These are phyloP conservation scores for Phytophthora vignae DNA, from an alignment of 352 stramenopile genomes.

Conservation along the genomic window DNA sequence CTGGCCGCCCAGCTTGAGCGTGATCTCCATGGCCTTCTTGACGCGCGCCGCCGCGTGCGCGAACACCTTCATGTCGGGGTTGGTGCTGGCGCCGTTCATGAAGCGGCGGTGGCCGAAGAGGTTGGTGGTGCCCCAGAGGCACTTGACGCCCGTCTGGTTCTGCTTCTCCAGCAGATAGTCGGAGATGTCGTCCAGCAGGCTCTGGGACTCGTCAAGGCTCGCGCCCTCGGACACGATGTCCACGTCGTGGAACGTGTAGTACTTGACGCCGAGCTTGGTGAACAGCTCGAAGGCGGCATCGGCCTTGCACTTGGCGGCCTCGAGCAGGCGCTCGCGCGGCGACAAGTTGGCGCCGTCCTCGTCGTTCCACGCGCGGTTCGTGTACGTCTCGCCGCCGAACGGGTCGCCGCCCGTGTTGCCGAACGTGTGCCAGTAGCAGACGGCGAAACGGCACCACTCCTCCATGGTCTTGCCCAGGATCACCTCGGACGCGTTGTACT, in stretches of 20 bases:
- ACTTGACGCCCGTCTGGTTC: constrained; percentile 73
- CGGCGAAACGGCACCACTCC: constrained; percentile 66
- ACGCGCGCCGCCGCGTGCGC: constrained; percentile 78
- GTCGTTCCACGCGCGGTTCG: constrained; percentile 54
- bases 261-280: constrained; percentile 84
- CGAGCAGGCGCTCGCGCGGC: constrained; percentile 57
- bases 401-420: constrained; percentile 41
- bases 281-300: constrained; percentile 91
- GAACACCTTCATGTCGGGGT: constrained; percentile 86
- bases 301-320: constrained; percentile 74
- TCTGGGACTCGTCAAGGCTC: constrained; percentile 52
- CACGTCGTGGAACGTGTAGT: constrained; percentile 89
- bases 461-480: constrained; percentile 84
- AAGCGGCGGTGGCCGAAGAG: constrained; percentile 80
- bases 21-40: constrained; percentile 90
- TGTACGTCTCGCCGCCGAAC: constrained; percentile 49
- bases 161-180: constrained; percentile 72
- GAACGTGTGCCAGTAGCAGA: constrained; percentile 75
- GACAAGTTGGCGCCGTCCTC: constrained; percentile 40
- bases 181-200: constrained; percentile 45
- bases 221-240: constrained; percentile 78
- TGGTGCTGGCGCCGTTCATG: constrained; percentile 89
- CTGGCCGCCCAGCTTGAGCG: constrained; percentile 78
- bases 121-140: constrained; percentile 88
- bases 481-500: constrained; percentile 83